phyloP scores from a whole-genome alignment of 495 filamentous ascomycete species.

The Xylaria grammica region DNA sequence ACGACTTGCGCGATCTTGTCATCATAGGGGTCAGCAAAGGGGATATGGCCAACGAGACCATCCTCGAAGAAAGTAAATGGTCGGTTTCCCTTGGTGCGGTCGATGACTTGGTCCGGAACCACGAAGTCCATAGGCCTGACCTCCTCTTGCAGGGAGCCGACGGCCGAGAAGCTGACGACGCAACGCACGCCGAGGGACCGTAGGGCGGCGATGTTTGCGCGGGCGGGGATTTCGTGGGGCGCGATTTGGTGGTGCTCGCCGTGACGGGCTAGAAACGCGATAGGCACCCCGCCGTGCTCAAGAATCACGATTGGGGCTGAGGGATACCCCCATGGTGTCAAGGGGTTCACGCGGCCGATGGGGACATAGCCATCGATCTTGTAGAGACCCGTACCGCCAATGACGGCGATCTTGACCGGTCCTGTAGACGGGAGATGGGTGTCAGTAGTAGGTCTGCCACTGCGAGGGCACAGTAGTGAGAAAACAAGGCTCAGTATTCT shows the following conservation, averaged over 20 bases:
- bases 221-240: slow-evolving; percentile 87
- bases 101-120: slow-evolving; percentile 93
- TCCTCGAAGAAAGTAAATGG: slow-evolving; percentile 96
- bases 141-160: slow-evolving; percentile 88
- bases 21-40: slow-evolving; percentile 96
- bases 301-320: slow-evolving; percentile 92
- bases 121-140: slow-evolving; percentile 96
- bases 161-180: slow-evolving; percentile 93
- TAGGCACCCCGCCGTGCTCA: slow-evolving; percentile 76
- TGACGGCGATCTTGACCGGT: slow-evolving; percentile 88
- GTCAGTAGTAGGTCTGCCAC: slow-evolving; percentile 14
- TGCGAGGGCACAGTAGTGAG: neutral
- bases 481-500: neutral
- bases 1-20: slow-evolving; percentile 74
- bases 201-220: slow-evolving; percentile 95
- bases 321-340: slow-evolving; percentile 90
- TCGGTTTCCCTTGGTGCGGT: slow-evolving; percentile 91
- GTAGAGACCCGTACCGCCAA: slow-evolving; percentile 91
- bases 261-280: slow-evolving; percentile 95
- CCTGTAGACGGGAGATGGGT: slow-evolving; percentile 49
- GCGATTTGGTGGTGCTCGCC: slow-evolving; percentile 86
- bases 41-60: slow-evolving; percentile 91
- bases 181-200: slow-evolving; percentile 85
- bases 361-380: slow-evolving; percentile 74
- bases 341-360: slow-evolving; percentile 71